A percentile compares a stretch with the other conserved stretches of the same genome.
Conservation (phyloP, 2,329 filamentous ascomycete species). For the Nemania serpens region DNA sequence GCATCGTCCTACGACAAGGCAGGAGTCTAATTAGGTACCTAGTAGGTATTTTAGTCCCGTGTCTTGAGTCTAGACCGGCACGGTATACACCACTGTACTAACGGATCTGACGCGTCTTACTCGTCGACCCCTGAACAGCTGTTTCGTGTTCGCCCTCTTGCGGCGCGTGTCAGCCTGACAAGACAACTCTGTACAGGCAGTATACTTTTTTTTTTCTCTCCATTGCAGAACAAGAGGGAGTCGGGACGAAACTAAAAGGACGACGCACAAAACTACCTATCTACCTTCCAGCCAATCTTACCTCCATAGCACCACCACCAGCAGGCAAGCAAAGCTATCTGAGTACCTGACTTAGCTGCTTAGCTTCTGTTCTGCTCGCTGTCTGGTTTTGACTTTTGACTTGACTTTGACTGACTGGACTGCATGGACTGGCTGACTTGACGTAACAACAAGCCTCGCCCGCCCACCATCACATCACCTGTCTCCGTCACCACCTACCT, state of each 20-base stretch:
- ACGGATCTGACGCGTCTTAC: constrained; percentile 21
- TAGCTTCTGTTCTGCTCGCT: too few relatives aligned
- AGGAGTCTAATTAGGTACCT: neutral
- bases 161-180: constrained; percentile 18
- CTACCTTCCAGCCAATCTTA: neutral
- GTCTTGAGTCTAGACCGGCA: constrained; percentile 23
- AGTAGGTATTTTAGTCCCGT: constrained; percentile 7
- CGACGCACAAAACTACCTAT: neutral
- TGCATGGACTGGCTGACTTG: neutral
- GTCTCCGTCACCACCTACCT: constrained; percentile 1
- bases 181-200: neutral
- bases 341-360: neutral
- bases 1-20: constrained; percentile 21
- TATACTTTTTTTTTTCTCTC: neutral
- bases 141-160: constrained; percentile 13
- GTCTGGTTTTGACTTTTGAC: too few relatives aligned
- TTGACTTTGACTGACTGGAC: neutral
- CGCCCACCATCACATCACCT: constrained; percentile 5
- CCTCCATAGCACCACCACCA: neutral
- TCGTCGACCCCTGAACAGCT: constrained; percentile 6
- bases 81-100: neutral
- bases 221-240: neutral
- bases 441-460: neutral
- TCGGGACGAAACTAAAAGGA: constrained; percentile 2
- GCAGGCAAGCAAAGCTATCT: neutral